Conservation (phyloP, 306 rosid species). For the Betula pendula region DNA sequence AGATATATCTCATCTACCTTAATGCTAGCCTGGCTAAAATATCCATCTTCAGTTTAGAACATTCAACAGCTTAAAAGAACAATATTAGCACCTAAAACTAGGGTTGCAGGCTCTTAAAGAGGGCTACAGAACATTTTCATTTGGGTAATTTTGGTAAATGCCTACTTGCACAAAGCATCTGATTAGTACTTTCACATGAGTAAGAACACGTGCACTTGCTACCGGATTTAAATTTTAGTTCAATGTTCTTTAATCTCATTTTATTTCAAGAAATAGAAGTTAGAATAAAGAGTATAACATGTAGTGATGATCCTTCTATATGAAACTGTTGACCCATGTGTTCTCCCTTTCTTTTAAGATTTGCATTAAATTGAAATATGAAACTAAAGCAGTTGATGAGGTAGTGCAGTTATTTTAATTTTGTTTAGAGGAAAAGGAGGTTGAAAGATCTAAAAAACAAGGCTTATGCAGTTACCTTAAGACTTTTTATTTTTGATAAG, state of each 20-base stretch:
- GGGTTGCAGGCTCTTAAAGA: conserved; percentile 1
- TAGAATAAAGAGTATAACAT: background rate
- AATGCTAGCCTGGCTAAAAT: conserved; percentile 12
- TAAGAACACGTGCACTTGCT: background rate
- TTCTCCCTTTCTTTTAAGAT: background rate
- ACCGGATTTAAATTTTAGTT: background rate
- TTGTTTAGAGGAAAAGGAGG: background rate
- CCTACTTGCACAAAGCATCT: conserved; percentile 1
- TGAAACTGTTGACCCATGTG: background rate
- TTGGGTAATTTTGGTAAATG: background rate
- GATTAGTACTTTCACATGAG: background rate
- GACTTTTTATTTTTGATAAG: background rate
- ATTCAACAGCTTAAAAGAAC: background rate
- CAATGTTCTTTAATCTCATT: background rate
- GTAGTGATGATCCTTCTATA: background rate
- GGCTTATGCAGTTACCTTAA: conserved; percentile 5
- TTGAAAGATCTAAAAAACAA: conserved; percentile 7
- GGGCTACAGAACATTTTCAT: background rate
- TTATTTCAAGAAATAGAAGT: background rate
- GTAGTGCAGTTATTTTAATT: background rate
- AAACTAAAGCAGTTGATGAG: background rate
- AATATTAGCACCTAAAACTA: background rate
- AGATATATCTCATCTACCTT: background rate
- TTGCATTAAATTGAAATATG: background rate
- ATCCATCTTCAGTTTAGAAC: background rate